Evolutionary conservation across 345 rosid genomes (phyloP).

Genomic region (Heritiera littoralis): DNA sequence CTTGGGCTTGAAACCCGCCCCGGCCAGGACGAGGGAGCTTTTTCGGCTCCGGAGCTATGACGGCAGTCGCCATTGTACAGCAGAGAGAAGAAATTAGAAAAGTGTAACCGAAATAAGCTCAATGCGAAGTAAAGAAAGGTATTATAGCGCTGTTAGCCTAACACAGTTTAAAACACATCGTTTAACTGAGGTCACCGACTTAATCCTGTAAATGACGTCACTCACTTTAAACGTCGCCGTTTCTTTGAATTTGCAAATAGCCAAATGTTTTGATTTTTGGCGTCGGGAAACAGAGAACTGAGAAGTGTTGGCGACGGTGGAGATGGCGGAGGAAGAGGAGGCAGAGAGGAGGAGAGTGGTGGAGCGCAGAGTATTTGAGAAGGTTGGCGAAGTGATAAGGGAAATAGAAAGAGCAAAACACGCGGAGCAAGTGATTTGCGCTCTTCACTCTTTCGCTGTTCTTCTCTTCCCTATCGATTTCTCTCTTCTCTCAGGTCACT

Average conservation of each 20-base stretch:
- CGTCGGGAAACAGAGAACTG: not conserved
- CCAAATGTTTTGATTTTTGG: no score
- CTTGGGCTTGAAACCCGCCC: slow-evolving; percentile 85
- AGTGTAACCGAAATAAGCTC: not conserved
- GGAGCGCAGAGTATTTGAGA: slow-evolving; percentile 45
- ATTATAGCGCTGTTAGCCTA: not conserved
- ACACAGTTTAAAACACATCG: not conserved
- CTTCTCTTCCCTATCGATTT: slow-evolving; percentile 74
- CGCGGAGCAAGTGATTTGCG: slow-evolving; percentile 67
- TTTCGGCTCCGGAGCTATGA: slow-evolving; percentile 45
- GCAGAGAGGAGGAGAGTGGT: slow-evolving; percentile 6
- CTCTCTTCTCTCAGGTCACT: slow-evolving; percentile 55
- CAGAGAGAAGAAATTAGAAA: slow-evolving; percentile 2
- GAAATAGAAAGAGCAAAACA: slow-evolving; percentile 58
- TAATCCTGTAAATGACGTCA: not conserved
- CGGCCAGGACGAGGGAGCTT: slow-evolving; percentile 83
- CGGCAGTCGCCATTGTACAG: slow-evolving; percentile 61
- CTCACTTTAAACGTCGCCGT: not conserved
- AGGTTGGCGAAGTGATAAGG: slow-evolving; percentile 58
- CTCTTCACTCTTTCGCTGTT: slow-evolving; percentile 74
- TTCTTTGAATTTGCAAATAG: no score
- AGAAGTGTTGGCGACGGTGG: not conserved
- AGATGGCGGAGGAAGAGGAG: slow-evolving; percentile 18
- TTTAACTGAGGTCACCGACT: not conserved
- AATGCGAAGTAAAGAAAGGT: not conserved